Evolutionary conservation across 2,329 filamentous ascomycete species (phyloP).

Genomic region (Apiospora marii): DNA sequence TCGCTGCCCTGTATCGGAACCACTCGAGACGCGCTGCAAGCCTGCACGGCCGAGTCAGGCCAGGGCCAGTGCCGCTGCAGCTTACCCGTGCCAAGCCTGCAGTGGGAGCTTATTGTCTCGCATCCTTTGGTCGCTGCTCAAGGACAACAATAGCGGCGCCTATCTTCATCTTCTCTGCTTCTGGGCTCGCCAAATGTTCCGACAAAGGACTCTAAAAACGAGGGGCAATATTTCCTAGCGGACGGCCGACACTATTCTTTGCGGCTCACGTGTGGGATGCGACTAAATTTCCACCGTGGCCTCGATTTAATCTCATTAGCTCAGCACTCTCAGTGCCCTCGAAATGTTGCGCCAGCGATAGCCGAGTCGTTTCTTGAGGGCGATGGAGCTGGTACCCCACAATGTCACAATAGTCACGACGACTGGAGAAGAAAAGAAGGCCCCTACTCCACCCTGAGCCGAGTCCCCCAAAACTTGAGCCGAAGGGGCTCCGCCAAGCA

Average conservation of each 20-base stretch:
- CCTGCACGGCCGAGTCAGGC: constrained; percentile 13
- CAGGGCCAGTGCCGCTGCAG: constrained; percentile 6
- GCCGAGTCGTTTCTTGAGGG: background rate
- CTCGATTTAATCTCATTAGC: background rate
- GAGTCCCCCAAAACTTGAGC: constrained; percentile 22
- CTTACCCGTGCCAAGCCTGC: constrained; percentile 16
- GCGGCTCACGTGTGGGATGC: background rate
- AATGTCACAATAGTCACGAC: background rate
- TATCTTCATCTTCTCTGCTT: background rate
- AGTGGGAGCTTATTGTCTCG: constrained; percentile 19
- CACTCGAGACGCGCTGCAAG: background rate
- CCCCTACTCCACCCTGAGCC: constrained; percentile 27
- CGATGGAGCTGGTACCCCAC: background rate
- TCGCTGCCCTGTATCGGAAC: constrained; percentile 15
- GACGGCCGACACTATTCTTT: background rate
- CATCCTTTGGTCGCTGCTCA: background rate
- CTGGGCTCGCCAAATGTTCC: background rate
- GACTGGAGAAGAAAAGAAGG: constrained; percentile 17
- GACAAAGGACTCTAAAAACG: background rate
- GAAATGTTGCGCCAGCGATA: constrained; percentile 13
- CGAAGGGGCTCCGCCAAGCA: constrained; percentile 10
- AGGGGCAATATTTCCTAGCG: background rate
- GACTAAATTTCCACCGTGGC: constrained; percentile 2
- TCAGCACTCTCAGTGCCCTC: background rate
- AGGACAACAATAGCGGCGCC: background rate